A percentile compares a stretch with the other conserved stretches of the same genome.
Evolutionary conservation across 2,329 filamentous ascomycete species (phyloP).

Genomic region (Berkeleyomyces rouxiae): DNA sequence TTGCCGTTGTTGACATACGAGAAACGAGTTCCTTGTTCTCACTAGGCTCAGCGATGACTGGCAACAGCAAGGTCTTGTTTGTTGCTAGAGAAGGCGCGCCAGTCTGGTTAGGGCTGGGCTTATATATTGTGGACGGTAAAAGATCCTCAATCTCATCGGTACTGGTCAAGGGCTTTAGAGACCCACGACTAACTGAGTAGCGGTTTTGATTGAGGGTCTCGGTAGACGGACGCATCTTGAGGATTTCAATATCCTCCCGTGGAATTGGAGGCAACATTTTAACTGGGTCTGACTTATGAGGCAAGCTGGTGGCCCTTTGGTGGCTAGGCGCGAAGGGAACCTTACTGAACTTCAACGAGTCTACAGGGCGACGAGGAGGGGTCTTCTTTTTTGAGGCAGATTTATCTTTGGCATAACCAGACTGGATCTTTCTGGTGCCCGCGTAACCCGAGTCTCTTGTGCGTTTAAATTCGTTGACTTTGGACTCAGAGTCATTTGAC

Average conservation of each 20-base stretch:
- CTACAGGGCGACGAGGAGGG: not conserved
- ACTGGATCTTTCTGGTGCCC: not conserved
- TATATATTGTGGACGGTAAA: conserved; percentile 8
- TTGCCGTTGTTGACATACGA: not conserved
- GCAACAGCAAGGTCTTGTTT: not conserved
- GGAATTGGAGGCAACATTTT: conserved; percentile 1
- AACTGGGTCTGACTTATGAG: conserved; percentile 8
- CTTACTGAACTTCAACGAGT: not conserved
- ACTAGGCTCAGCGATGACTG: not conserved
- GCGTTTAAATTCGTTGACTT: not conserved
- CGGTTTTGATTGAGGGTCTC: not conserved
- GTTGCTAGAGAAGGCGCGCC: not conserved
- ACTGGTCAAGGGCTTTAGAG: not conserved
- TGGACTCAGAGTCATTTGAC: not conserved
- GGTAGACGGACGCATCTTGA: not conserved
- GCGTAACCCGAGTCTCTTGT: not conserved
- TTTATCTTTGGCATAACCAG: not conserved
- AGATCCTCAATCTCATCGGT: not conserved
- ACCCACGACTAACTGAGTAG: not conserved
- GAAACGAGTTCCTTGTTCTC: not conserved
- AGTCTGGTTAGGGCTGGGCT: not conserved
- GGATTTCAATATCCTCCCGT: not conserved
- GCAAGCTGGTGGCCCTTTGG: conserved; percentile 1
- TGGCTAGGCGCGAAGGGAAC: not conserved
- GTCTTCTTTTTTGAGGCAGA: not conserved